Evolutionary conservation across 176 grass and related monocot species (phyloP).

Genomic region (Saccharum spontaneum): DNA sequence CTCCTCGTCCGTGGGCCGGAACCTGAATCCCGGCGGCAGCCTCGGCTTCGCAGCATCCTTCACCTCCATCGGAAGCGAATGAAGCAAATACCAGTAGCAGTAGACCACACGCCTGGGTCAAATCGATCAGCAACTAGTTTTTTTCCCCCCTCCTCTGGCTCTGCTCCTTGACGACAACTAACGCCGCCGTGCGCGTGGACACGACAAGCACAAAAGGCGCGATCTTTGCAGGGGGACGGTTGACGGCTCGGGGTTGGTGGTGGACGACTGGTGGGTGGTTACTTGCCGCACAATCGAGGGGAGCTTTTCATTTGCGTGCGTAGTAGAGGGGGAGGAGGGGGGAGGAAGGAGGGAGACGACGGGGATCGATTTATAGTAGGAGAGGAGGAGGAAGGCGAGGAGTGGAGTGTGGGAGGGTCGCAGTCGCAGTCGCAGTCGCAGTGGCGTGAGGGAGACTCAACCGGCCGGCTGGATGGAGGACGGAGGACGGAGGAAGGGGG

Average conservation of each 20-base stretch:
- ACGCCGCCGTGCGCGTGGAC: not conserved
- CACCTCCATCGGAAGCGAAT: not conserved
- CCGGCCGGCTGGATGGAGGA: not conserved
- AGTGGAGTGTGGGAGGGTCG: constrained; percentile 1
- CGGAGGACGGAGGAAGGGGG: not conserved
- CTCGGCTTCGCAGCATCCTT: constrained; percentile 16
- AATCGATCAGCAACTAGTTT: not conserved
- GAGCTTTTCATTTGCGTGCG: not conserved
- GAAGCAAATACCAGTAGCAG: not conserved
- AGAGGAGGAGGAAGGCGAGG: not conserved
- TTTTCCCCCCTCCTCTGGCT: not conserved
- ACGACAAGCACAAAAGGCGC: not conserved
- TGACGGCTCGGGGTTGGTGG: not conserved
- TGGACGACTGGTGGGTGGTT: not conserved
- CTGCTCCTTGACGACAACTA: not conserved
- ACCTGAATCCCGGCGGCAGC: constrained; percentile 71
- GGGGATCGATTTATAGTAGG: constrained; percentile 39
- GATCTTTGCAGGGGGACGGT: not conserved
- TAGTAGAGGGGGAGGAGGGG: not conserved
- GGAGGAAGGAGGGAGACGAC: constrained; percentile 2
- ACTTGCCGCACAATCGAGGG: not conserved
- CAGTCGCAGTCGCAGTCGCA: constrained; percentile 10
- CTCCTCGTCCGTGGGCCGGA: constrained; percentile 72
- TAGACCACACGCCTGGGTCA: not conserved
- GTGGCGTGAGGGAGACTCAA: constrained; percentile 72